Conservation (phyloP, 441 rosid species). For the Brassica hybrid region DNA sequence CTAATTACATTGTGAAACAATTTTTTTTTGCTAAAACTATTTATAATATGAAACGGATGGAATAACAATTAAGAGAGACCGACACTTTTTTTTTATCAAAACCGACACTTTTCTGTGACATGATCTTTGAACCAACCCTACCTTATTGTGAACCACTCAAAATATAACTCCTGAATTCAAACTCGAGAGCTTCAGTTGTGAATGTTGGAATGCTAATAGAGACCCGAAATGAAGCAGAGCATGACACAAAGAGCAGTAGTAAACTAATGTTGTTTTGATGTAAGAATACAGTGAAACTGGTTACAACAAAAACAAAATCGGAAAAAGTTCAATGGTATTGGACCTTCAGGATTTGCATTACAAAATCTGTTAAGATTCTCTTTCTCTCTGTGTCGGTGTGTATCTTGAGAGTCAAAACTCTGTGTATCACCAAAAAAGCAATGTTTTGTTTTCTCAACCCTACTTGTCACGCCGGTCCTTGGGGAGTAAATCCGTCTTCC, state of each 20-base stretch:
- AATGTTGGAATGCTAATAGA: no score
- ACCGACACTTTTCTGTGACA: not conserved
- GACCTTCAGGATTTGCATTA: slow-evolving; percentile 28
- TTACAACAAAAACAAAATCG: slow-evolving; percentile 12
- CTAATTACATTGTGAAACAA: no score
- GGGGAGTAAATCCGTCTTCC: slow-evolving; percentile 80
- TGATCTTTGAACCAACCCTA: not conserved
- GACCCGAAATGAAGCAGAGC: no score
- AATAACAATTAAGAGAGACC: not conserved
- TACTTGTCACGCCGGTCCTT: slow-evolving; percentile 81
- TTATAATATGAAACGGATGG: no score
- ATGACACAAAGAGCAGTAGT: not conserved
- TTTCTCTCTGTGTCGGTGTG: slow-evolving; percentile 23
- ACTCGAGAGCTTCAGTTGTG: not conserved
- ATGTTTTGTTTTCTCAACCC: slow-evolving; percentile 11
- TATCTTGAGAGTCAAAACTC: slow-evolving; percentile 29
- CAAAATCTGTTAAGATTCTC: not conserved
- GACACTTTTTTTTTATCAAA: not conserved
- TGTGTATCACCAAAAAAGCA: not conserved
- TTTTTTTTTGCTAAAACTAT: no score
- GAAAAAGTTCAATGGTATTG: slow-evolving; percentile 1
- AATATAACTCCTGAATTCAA: not conserved
- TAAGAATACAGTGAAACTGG: slow-evolving; percentile 19
- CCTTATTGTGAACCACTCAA: not conserved
- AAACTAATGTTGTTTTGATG: not conserved